Percentiles rank a stretch among this genome's conserved stretches.
Evolutionary conservation across 1,139 yeast species (phyloP).

Genomic region (Taphrina wiesneri): DNA sequence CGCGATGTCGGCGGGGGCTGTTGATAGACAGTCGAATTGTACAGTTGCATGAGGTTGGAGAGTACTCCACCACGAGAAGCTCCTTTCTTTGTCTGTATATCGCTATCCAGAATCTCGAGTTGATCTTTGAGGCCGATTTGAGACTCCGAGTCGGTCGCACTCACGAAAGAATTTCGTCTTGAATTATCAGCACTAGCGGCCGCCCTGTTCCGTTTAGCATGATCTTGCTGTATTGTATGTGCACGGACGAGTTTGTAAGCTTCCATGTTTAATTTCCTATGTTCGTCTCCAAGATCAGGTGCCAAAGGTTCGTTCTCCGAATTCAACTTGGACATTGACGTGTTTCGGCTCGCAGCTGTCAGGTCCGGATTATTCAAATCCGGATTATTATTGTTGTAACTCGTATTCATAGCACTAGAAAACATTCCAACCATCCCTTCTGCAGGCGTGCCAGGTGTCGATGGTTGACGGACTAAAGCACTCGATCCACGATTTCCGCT

Average conservation of each 20-base stretch:
- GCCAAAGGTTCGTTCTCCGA: not conserved
- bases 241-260: constrained; percentile 33
- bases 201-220: not conserved
- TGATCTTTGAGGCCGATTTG: constrained; percentile 2
- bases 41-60: constrained; percentile 29
- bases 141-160: not conserved
- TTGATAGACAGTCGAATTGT: constrained; percentile 25
- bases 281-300: constrained; percentile 8
- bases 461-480: not conserved
- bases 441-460: constrained; percentile 17
- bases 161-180: constrained; percentile 23
- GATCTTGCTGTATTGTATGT: constrained; percentile 21
- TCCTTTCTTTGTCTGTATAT: not conserved
- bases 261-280: constrained; percentile 21
- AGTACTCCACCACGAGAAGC: constrained; percentile 29
- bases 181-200: constrained; percentile 10
- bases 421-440: constrained; percentile 8
- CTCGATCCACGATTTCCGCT: not conserved
- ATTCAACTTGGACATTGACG: not conserved
- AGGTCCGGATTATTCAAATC: not conserved
- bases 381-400: not conserved
- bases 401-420: not conserved
- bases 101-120: not conserved
- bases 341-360: not conserved
- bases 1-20: constrained; percentile 11